These are phyloP conservation scores for Fusarium anguioides DNA, from an alignment of 2,329 filamentous ascomycete species.

Conservation along the genomic window DNA sequence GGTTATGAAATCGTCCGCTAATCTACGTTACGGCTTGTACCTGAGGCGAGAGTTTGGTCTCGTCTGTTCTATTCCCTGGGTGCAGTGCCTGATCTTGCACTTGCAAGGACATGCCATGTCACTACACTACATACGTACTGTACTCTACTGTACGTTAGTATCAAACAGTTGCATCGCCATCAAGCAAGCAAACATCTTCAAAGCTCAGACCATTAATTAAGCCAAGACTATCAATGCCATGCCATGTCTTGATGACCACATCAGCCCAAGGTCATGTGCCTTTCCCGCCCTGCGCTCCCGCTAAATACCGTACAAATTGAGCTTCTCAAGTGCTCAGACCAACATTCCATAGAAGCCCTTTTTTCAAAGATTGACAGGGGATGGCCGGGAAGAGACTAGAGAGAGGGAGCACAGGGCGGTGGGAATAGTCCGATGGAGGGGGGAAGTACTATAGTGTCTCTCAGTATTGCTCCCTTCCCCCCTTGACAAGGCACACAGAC, in stretches of 20 bases:
- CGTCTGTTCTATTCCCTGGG: neutral
- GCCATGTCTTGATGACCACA: slow-evolving; percentile 32
- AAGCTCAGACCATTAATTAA: slow-evolving; percentile 20
- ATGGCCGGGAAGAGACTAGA: neutral
- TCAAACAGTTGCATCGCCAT: slow-evolving; percentile 1
- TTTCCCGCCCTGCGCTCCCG: slow-evolving; percentile 18
- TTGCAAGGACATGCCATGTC: too few relatives aligned
- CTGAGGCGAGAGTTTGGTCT: slow-evolving; percentile 14
- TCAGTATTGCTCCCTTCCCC: neutral
- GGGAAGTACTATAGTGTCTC: neutral
- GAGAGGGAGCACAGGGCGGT: neutral
- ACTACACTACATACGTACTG: too few relatives aligned
- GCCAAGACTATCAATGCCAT: neutral
- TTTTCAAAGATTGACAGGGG: slow-evolving; percentile 14
- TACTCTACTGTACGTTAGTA: too few relatives aligned
- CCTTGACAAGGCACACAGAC: neutral
- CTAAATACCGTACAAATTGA: too few relatives aligned
- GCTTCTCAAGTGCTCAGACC: neutral
- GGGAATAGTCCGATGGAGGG: slow-evolving; percentile 3
- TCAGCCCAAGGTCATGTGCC: slow-evolving; percentile 31
- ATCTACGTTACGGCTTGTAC: slow-evolving; percentile 13
- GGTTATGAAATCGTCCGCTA: slow-evolving; percentile 14
- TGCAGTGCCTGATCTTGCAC: neutral
- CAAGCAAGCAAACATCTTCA: slow-evolving; percentile 3
- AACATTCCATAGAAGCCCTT: slow-evolving; percentile 22